Evolutionary conservation across 2,329 filamentous ascomycete genomes (phyloP).

Genomic region (Aspergillus unguis): DNA sequence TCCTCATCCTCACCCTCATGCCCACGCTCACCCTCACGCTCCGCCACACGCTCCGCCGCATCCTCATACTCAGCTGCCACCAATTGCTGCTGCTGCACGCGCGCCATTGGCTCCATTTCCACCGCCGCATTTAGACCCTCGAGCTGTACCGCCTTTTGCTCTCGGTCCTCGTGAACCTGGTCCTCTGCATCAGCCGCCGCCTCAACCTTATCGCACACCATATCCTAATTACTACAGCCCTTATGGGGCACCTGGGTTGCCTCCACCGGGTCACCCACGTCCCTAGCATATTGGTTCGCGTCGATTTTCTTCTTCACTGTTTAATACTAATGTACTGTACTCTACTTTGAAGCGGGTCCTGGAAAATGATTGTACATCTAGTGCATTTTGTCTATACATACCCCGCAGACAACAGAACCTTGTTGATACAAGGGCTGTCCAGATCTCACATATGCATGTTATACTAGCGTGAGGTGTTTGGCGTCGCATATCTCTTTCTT

Average conservation of each 20-base stretch:
- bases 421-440: background rate
- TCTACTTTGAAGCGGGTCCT: background rate
- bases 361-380: slow-evolving; percentile 7
- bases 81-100: slow-evolving; percentile 18
- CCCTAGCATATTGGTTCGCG: slow-evolving; percentile 3
- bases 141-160: slow-evolving; percentile 19
- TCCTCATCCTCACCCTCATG: slow-evolving; percentile 1
- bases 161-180: slow-evolving; percentile 17
- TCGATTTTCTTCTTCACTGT: background rate
- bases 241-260: slow-evolving; percentile 18
- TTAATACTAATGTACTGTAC: slow-evolving; percentile 10
- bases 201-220: slow-evolving; percentile 24
- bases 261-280: slow-evolving; percentile 20
- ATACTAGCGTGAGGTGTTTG: slow-evolving; percentile 7
- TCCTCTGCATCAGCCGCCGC: slow-evolving; percentile 20
- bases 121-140: slow-evolving; percentile 25
- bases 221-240: slow-evolving; percentile 24
- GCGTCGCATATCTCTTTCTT: background rate
- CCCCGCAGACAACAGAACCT: background rate
- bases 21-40: background rate
- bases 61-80: slow-evolving; percentile 17
- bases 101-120: slow-evolving; percentile 26
- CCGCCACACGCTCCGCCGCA: slow-evolving; percentile 2
- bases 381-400: slow-evolving; percentile 4
- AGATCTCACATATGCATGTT: slow-evolving; percentile 3